These are phyloP conservation scores for Phytophthora capsici DNA, from an alignment of 352 stramenopile species.

Conservation along the genomic window DNA sequence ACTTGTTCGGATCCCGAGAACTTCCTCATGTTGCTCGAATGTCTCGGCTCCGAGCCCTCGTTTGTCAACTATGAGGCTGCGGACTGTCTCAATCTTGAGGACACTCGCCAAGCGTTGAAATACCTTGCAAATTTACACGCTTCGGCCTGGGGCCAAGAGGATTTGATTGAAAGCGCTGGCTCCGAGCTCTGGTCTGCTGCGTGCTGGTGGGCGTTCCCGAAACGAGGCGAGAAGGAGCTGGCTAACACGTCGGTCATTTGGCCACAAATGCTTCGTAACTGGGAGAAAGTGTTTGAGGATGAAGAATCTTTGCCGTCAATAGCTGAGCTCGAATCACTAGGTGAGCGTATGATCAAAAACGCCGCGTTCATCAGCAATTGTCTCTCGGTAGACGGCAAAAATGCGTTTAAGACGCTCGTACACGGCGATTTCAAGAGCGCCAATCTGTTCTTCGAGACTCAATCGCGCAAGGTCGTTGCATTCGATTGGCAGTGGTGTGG, in stretches of 20 bases:
- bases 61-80: conserved; percentile 36
- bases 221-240: conserved; percentile 58
- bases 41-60: conserved; percentile 29
- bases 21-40: conserved; percentile 67
- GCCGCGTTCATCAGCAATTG: conserved; percentile 57
- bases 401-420: conserved; percentile 49
- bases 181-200: conserved; percentile 48
- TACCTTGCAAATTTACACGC: conserved; percentile 65
- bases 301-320: conserved; percentile 18
- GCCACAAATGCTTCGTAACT: conserved; percentile 43
- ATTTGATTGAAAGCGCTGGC: conserved; percentile 36
- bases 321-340: conserved; percentile 34
- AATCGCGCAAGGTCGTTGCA: conserved; percentile 51
- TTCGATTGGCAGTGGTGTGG: conserved; percentile 84
- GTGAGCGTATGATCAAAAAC: conserved; percentile 52
- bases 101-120: conserved; percentile 48
- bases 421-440: conserved; percentile 79
- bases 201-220: conserved; percentile 68
- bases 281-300: conserved; percentile 27
- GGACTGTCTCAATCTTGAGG: conserved; percentile 43
- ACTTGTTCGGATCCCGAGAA: conserved; percentile 37
- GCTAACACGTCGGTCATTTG: conserved; percentile 47
- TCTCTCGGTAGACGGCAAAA: conserved; percentile 35
- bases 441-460: conserved; percentile 70
- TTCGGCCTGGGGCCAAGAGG: conserved; percentile 32